Evolutionary conservation across 2,329 filamentous ascomycete species (phyloP).

Genomic region (Penicillium digitatum): DNA sequence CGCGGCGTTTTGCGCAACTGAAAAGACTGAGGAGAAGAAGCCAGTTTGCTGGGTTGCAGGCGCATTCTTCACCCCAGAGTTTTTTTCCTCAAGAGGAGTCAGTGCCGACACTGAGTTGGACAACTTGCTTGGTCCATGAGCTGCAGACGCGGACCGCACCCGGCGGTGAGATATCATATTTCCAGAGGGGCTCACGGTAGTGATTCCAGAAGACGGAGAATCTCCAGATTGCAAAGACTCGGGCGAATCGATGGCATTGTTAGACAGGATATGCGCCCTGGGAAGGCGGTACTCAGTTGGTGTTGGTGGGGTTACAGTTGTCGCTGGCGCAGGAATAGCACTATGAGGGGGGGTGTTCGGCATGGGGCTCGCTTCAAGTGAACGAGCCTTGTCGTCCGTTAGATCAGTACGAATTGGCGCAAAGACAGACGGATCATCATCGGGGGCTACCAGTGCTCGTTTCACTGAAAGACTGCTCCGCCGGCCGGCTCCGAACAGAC

Average conservation of each 20-base stretch:
- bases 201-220: constrained; percentile 36
- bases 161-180: constrained; percentile 72
- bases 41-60: constrained; percentile 55
- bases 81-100: constrained; percentile 67
- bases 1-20: constrained; percentile 87
- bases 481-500: constrained; percentile 38
- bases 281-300: constrained; percentile 49
- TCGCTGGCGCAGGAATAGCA: constrained; percentile 45
- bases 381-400: constrained; percentile 24
- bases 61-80: constrained; percentile 51
- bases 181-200: constrained; percentile 60
- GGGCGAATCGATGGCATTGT: constrained; percentile 38
- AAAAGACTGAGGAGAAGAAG: constrained; percentile 93
- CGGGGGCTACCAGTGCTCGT: constrained; percentile 26
- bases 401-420: constrained; percentile 32
- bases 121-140: constrained; percentile 74
- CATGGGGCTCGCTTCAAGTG: constrained; percentile 23
- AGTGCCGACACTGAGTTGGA: constrained; percentile 70
- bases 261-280: constrained; percentile 33
- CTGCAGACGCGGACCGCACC: constrained; percentile 54
- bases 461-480: constrained; percentile 36
- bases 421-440: constrained; percentile 34
- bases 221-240: constrained; percentile 34
- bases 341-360: constrained; percentile 34
- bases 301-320: constrained; percentile 62